These are phyloP conservation scores for Colletotrichum trifolii DNA, from an alignment of 2,329 filamentous ascomycete species.

Conservation along the genomic window DNA sequence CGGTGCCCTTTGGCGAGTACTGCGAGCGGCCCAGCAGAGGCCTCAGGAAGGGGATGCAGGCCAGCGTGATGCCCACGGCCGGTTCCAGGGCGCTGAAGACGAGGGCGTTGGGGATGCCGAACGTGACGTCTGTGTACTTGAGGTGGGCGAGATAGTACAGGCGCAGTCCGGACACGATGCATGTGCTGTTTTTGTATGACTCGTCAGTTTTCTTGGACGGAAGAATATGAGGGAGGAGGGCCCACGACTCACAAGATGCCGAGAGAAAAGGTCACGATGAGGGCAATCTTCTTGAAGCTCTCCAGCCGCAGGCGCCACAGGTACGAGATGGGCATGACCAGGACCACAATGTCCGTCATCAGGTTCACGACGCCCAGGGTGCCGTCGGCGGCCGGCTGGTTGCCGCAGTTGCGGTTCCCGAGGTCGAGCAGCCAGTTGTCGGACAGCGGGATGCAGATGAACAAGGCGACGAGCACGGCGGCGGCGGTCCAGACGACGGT, in stretches of 20 bases:
- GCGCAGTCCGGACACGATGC: constrained; percentile 49
- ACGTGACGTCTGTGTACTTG: constrained; percentile 48
- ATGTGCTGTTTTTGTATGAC: constrained; percentile 42
- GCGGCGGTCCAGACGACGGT: constrained; percentile 42
- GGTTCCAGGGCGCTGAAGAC: constrained; percentile 52
- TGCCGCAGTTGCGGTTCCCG: constrained; percentile 39
- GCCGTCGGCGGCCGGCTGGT: constrained; percentile 43
- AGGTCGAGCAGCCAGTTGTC: constrained; percentile 46
- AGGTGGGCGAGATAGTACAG: constrained; percentile 47
- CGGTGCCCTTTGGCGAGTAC: constrained; percentile 32
- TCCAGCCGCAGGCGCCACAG: constrained; percentile 43
- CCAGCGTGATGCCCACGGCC: constrained; percentile 50
- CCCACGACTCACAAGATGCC: constrained; percentile 45
- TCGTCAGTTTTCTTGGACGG: too few relatives aligned
- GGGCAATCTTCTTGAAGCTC: constrained; percentile 43
- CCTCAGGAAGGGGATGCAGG: constrained; percentile 54
- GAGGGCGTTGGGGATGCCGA: constrained; percentile 46
- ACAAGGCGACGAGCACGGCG: constrained; percentile 44
- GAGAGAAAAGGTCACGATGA: constrained; percentile 46
- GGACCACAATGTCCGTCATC: constrained; percentile 41
- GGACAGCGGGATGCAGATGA: constrained; percentile 51
- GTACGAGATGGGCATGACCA: constrained; percentile 41
- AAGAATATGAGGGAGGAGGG: too few relatives aligned
- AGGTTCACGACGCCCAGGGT: constrained; percentile 43
- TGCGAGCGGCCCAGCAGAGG: constrained; percentile 47